These are phyloP conservation scores for Rutstroemia sp. DNA, from an alignment of 2,329 filamentous ascomycete genomes.

Conservation along the genomic window DNA sequence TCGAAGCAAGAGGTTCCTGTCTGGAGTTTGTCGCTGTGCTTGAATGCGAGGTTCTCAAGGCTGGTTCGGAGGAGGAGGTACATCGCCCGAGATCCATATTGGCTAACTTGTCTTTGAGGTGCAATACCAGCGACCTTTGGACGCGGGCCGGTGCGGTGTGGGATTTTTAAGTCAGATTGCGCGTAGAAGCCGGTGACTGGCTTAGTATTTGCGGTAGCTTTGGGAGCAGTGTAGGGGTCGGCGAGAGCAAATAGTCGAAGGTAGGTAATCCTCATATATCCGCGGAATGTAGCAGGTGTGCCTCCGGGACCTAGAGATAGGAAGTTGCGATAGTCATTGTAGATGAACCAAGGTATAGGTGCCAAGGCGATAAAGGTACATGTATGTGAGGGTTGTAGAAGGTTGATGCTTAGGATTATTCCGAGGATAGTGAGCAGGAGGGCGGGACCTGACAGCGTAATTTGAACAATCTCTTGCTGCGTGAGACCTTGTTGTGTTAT, in stretches of 20 bases:
- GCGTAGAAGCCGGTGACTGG: constrained; percentile 53
- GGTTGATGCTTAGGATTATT: constrained; percentile 46
- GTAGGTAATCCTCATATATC: constrained; percentile 67
- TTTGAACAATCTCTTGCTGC: constrained; percentile 23
- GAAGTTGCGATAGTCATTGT: constrained; percentile 69
- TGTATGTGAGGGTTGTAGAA: constrained; percentile 40
- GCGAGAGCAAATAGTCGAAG: constrained; percentile 65
- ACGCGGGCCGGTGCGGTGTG: constrained; percentile 55
- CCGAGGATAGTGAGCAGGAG: constrained; percentile 41
- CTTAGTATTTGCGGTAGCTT: constrained; percentile 40
- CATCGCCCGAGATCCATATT: constrained; percentile 47
- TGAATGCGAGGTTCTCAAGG: constrained; percentile 43
- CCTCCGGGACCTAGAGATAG: constrained; percentile 72
- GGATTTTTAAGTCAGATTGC: constrained; percentile 42
- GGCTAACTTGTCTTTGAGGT: constrained; percentile 71
- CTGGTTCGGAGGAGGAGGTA: constrained; percentile 47
- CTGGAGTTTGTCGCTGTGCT: constrained; percentile 42
- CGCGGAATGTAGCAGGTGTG: constrained; percentile 64
- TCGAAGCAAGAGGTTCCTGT: constrained; percentile 70
- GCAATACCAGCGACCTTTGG: constrained; percentile 69
- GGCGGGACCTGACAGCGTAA: constrained; percentile 25
- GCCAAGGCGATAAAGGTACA: constrained; percentile 43
- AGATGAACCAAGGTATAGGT: constrained; percentile 41
- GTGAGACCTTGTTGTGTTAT: constrained; percentile 22
- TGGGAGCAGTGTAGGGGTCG: constrained; percentile 58